A percentile compares a stretch with the other conserved stretches of the same genome.
phyloP scores from a whole-genome alignment of 768 basidiomycete species.

The Kwoniella bestiolae region DNA sequence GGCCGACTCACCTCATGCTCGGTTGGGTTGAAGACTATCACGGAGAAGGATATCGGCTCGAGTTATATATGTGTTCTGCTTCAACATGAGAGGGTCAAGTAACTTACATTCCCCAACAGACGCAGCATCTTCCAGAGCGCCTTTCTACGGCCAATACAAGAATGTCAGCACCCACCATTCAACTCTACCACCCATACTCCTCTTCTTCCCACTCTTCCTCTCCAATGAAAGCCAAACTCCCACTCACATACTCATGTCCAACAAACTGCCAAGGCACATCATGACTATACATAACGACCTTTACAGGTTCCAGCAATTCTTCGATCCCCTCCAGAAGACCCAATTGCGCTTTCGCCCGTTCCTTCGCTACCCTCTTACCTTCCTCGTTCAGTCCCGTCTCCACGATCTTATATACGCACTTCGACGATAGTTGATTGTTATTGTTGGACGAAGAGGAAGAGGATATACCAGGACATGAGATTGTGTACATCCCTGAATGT shows the following conservation, averaged over 20 bases:
- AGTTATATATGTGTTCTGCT: too few relatives aligned
- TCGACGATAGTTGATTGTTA: conserved; percentile 8
- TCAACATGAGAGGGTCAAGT: too few relatives aligned
- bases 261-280: conserved; percentile 55
- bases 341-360: conserved; percentile 48
- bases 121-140: conserved; percentile 49
- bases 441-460: background rate
- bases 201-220: too few relatives aligned
- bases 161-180: background rate
- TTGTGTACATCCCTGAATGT: conserved; percentile 47
- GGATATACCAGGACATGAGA: conserved; percentile 39
- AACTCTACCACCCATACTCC: too few relatives aligned
- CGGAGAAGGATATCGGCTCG: too few relatives aligned
- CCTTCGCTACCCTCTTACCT: conserved; percentile 34
- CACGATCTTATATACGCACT: conserved; percentile 33
- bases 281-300: conserved; percentile 50
- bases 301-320: conserved; percentile 37
- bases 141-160: conserved; percentile 37
- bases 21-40: conserved; percentile 47
- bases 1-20: conserved; percentile 44
- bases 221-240: background rate
- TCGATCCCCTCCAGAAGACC: conserved; percentile 43
- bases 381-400: conserved; percentile 45
- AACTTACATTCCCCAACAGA: conserved; percentile 49
- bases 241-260: conserved; percentile 53